These are phyloP conservation scores for Wickerhamiella domercqiae DNA, from an alignment of 805 yeast species.

Conservation along the genomic window DNA sequence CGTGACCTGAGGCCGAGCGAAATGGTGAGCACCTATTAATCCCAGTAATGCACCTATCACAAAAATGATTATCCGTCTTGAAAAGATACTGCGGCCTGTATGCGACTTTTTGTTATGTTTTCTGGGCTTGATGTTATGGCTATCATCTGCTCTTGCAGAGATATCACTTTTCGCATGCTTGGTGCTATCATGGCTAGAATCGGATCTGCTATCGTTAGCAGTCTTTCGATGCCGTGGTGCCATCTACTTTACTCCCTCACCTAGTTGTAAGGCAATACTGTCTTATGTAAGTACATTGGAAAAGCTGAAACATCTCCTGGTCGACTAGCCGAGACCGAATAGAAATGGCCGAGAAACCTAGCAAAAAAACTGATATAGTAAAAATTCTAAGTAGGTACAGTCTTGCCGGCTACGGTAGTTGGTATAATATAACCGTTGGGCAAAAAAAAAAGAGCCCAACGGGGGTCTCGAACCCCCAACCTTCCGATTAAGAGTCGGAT, in stretches of 20 bases:
- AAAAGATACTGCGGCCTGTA: constrained; percentile 4
- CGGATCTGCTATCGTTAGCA: too few species aligned
- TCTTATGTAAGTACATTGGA: too few species aligned
- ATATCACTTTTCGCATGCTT: neutral
- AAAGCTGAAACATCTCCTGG: too few species aligned
- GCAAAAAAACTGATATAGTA: too few species aligned
- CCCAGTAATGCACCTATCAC: constrained; percentile 64
- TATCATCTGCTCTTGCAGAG: neutral
- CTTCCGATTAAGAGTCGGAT: constrained; percentile 19
- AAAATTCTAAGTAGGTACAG: too few species aligned
- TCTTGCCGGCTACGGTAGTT: too few species aligned
- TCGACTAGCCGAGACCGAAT: too few species aligned
- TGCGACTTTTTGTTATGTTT: neutral
- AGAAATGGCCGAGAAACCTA: too few species aligned
- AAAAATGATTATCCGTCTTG: constrained; percentile 44
- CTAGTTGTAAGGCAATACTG: too few species aligned
- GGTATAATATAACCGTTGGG: too few species aligned
- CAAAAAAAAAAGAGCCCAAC: constrained; percentile 14
- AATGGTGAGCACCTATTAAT: constrained; percentile 43
- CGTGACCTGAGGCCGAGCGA: constrained; percentile 29
- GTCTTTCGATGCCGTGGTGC: too few species aligned
- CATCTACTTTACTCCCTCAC: too few species aligned
- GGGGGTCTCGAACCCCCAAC: constrained; percentile 21
- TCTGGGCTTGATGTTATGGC: neutral
- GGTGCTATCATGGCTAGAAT: neutral